Evolutionary conservation across 352 stramenopile genomes (phyloP), one percentile per base, ranked within the genome.

Genomic region (Pythium volutum): DNA sequence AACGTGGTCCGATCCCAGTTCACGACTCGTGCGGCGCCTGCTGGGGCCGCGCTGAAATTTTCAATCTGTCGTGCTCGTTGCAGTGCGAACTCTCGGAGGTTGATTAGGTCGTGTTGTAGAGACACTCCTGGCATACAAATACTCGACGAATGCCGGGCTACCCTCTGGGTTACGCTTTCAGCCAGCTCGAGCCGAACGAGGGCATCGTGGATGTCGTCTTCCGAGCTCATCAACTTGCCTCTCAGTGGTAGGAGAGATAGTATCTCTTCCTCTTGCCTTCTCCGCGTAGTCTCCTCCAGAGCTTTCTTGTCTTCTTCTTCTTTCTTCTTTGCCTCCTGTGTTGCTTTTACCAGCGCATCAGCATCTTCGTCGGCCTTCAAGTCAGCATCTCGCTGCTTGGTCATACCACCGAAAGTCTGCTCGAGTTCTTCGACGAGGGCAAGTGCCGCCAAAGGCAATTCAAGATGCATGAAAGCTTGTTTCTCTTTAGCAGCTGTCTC

Each of bases 271-370:
- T 85, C 69, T 9, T 68, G 55, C 39, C 71, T 62, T 50, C 75
- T 77, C 7, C 47, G 41, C 2, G 65, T 61, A 11, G 64, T 61
- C 10, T 83, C 73, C 3, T 71, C 70, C 1, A 55, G 52, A 15
- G 61, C 66, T 63, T 77, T 81, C 43, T 74, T 73, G 4, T 73
- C 66, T 0, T 77, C 64, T 2, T 70, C 69, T n/a, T 51, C 59
- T 45, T 83, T 74, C 27, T 75, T 72, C 41, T 81, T 76, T 16
- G 70, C 75, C n/a, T 77, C 70, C 16, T 79, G 73, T 0, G 36
- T 55, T 22, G 67, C 58, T 59, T 83, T 81, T 27, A 53, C 56
- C 14, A 66, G 64, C n/a, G 58, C 53, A 23, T 39, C 49, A 2
- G 48, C 62, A n/a, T 69, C 55, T 53, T 62, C 55, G n/a, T 60